Evolutionary conservation across 2,329 filamentous ascomycete species (phyloP).

Genomic region (Pseudocercospora vitis): DNA sequence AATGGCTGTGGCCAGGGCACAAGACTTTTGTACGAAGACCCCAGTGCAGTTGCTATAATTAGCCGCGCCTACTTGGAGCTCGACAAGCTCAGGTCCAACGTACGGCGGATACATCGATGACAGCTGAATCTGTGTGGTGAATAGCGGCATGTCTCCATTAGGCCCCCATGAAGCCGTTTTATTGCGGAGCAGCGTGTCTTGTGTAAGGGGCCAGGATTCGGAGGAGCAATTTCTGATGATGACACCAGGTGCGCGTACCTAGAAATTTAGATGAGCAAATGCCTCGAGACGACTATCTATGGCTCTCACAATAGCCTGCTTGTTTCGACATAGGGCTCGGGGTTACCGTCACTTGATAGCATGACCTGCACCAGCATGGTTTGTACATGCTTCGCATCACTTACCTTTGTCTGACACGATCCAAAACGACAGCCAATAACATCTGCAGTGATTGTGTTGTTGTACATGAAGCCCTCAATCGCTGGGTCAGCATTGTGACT

Average conservation of each 20-base stretch:
- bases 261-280: no score
- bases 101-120: not conserved
- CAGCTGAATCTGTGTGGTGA: slow-evolving; percentile 3
- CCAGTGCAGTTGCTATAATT: slow-evolving; percentile 10
- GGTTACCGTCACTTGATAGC: no score
- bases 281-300: no score
- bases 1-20: slow-evolving; percentile 17
- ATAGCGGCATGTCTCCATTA: slow-evolving; percentile 3
- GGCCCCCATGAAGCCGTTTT: slow-evolving; percentile 8
- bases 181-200: not conserved
- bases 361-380: slow-evolving; percentile 1
- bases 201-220: slow-evolving; percentile 1
- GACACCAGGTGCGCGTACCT: slow-evolving; percentile 5
- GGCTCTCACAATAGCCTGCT: no score
- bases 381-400: no score
- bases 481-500: not conserved
- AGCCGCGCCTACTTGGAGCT: slow-evolving; percentile 6
- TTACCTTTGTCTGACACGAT: no score
- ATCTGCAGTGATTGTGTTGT: slow-evolving; percentile 12
- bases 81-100: slow-evolving; percentile 5
- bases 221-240: slow-evolving; percentile 7
- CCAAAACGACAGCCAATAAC: slow-evolving; percentile 9
- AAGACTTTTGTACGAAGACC: slow-evolving; percentile 12
- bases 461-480: not conserved
- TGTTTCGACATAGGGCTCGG: no score